Percentiles rank a stretch among this genome's conserved stretches.
These are phyloP conservation scores for Pugionium dolabratum DNA, from an alignment of 345 rosid species.

Conservation along the genomic window DNA sequence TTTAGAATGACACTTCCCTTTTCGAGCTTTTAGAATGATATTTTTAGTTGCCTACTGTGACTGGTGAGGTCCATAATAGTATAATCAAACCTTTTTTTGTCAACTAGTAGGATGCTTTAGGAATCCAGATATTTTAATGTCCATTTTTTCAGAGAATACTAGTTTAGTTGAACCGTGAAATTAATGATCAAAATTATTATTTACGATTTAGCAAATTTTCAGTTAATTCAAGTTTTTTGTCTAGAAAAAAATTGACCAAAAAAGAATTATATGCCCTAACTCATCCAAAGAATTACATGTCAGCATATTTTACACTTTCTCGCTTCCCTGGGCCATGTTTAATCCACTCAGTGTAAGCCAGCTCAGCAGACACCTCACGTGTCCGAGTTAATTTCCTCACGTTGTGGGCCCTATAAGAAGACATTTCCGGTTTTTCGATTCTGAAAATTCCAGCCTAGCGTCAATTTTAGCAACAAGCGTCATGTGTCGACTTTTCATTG, in stretches of 20 bases:
- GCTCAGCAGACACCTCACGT: slow-evolving; percentile 42
- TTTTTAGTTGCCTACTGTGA: no score
- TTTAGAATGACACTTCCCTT: no score
- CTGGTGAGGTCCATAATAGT: no score
- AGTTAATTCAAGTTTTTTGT: no score
- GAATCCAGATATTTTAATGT: no score
- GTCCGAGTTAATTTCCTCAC: slow-evolving; percentile 17
- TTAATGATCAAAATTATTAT: no score
- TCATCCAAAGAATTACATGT: slow-evolving; percentile 40
- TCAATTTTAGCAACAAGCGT: slow-evolving; percentile 31
- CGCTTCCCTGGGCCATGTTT: slow-evolving; percentile 17
- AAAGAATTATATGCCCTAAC: slow-evolving; percentile 34
- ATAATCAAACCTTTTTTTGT: no score
- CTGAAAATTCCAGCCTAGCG: slow-evolving; percentile 35
- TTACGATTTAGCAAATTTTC: no score
- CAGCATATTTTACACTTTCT: slow-evolving; percentile 37
- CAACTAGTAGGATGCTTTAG: no score
- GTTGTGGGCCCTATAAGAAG: slow-evolving; percentile 36
- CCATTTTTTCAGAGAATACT: no score
- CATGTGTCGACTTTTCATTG: slow-evolving; percentile 43
- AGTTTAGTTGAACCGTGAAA: no score
- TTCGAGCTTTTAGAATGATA: no score
- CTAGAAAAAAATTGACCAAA: neutral
- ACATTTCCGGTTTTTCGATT: slow-evolving; percentile 22
- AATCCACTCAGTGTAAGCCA: slow-evolving; percentile 35